Evolutionary conservation across 2,329 filamentous ascomycete species (phyloP).

Genomic region (Fusarium paranaense): DNA sequence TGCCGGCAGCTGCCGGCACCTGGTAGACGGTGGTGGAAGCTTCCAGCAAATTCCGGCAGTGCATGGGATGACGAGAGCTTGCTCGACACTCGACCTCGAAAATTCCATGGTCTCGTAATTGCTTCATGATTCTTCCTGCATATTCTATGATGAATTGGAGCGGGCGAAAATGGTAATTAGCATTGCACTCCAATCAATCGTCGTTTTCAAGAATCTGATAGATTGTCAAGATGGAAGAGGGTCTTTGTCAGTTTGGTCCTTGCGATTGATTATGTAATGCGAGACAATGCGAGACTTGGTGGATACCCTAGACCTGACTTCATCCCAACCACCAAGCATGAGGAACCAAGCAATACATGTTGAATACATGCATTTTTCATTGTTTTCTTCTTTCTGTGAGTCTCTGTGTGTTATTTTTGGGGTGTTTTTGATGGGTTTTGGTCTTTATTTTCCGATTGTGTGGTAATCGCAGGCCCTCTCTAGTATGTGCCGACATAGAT

Average conservation of each 20-base stretch:
- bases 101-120: background rate
- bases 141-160: background rate
- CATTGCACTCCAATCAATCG: background rate
- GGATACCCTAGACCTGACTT: background rate
- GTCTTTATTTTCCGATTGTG: background rate
- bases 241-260: background rate
- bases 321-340: background rate
- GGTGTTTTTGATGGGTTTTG: background rate
- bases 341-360: background rate
- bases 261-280: background rate
- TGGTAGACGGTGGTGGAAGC: slow-evolving; percentile 38
- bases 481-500: background rate
- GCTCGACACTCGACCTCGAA: background rate
- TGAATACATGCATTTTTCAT: background rate
- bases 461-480: background rate
- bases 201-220: background rate
- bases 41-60: slow-evolving; percentile 21
- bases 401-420: background rate
- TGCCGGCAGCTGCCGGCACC: slow-evolving; percentile 24
- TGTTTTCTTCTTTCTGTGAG: background rate
- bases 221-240: background rate
- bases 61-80: background rate
- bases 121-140: background rate
- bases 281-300: background rate
- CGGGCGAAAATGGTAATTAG: too few species aligned